Conservation (phyloP, 257 asterid genomes). For the Plantago major region DNA sequence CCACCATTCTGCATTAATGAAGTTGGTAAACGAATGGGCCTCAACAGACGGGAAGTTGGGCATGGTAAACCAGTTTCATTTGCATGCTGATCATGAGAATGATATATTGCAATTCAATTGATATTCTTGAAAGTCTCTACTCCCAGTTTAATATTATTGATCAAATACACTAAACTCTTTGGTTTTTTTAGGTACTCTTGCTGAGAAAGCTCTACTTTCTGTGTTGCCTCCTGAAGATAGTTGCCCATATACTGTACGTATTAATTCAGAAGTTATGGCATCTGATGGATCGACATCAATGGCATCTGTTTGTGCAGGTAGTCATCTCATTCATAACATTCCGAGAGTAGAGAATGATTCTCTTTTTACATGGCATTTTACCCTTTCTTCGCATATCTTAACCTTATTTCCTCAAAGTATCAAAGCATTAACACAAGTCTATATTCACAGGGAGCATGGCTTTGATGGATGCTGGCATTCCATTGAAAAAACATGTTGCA, state of each 20-base stretch:
- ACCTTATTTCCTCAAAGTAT: too few species aligned
- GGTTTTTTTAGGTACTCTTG: constrained; percentile 75
- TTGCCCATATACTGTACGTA: constrained; percentile 79
- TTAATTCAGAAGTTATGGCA: constrained; percentile 97
- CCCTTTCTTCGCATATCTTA: constrained; percentile 6
- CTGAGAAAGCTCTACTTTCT: constrained; percentile 91
- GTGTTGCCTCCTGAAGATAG: constrained; percentile 85
- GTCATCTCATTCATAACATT: too few species aligned
- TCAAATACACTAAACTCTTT: too few species aligned
- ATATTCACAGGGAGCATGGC: constrained; percentile 95
- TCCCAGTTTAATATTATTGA: too few species aligned
- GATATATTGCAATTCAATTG: background rate
- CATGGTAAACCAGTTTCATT: constrained; percentile 62
- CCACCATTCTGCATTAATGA: constrained; percentile 95
- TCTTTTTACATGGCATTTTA: constrained; percentile 4
- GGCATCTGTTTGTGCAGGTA: constrained; percentile 99
- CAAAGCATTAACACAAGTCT: constrained; percentile 17
- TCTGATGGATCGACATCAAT: constrained; percentile 99
- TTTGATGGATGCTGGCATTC: constrained; percentile 97
- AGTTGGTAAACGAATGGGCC: constrained; percentile 87
- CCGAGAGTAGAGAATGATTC: too few species aligned
- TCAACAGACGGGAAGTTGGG: constrained; percentile 96
- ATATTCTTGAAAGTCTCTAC: too few species aligned
- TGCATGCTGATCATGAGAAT: constrained; percentile 4
- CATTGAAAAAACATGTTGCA: constrained; percentile 79